Base-by-base conservation (phyloP, 805 yeast species). In the Yamadazyma laniorum region DNA sequence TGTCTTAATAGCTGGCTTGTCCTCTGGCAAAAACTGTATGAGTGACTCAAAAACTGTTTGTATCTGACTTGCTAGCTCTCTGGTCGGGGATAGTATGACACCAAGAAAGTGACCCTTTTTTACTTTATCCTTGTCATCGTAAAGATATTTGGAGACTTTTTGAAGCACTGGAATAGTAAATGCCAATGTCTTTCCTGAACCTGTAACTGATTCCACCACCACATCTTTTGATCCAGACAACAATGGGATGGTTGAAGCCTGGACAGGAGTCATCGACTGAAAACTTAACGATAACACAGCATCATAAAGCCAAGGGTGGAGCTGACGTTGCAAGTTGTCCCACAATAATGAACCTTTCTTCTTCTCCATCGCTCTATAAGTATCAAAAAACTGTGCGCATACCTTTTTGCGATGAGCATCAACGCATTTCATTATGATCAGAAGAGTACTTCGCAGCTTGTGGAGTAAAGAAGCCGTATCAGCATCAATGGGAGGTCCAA, bases 161-260 rank as follows among this genome's bases (percentile, higher is more conserved):
- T 89, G 91, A 4, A 89, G 52, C 1, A 85, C 74, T 0, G 99
- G 99, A 2, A 93, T 72, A 4, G 81, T 78, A 65, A 85, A 93
- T 3, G 97, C 84, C n/a, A 90, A 59, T 0, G 99, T 93, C 58
- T 93, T 93, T n/a, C 99, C 99, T 0, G 97, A 89, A 0, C 99
- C 99, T 0, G 99, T 93, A 1, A 88, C 96, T 0, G 97, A 95
- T 57, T 93, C 97, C 1, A 89, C 98, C 6, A 93, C 93, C 3
- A 93, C 96, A 62, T 93, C 99, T 53, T 91, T 91, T 55, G 89
- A 85, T 14, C 80, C 80, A 16, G 82, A 62, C 47, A 93, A 76
- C 43, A 90, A 65, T 0, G 99, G 99, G 34, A 93, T 85, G 0
- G 95, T 82, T 0, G 97, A 79, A 0, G 99, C 98, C 57, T 93